Conservation (phyloP, 2,329 filamentous ascomycete species). For the Ascochyta rabiei region DNA sequence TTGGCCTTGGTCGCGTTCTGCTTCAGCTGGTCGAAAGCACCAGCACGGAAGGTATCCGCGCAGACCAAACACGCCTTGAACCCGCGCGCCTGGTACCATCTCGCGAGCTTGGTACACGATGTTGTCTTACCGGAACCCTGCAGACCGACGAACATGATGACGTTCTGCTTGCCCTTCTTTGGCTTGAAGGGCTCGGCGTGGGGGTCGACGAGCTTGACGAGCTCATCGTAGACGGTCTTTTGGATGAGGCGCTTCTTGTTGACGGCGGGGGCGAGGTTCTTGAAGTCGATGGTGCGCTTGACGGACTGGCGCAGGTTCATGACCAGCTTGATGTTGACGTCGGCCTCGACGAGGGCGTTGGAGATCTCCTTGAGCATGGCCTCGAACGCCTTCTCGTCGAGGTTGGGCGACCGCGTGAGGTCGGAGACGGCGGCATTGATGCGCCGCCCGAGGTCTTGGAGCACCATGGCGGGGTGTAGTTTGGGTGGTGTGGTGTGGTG, state of each 20-base stretch:
- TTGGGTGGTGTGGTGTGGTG: not conserved
- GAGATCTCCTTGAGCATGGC: conserved; percentile 98
- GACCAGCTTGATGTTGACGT: conserved; percentile 95
- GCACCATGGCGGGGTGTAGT: conserved; percentile 72
- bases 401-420: conserved; percentile 86
- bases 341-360: conserved; percentile 91
- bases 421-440: conserved; percentile 97
- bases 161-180: conserved; percentile 93
- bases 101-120: conserved; percentile 93
- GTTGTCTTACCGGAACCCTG: conserved; percentile 98
- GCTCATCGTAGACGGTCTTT: conserved; percentile 95
- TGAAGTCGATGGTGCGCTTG: conserved; percentile 88
- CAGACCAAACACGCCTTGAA: conserved; percentile 95
- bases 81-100: conserved; percentile 91
- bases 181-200: conserved; percentile 95
- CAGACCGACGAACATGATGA: conserved; percentile 99
- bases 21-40: conserved; percentile 97
- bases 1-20: conserved; percentile 99
- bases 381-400: conserved; percentile 99
- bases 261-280: conserved; percentile 84
- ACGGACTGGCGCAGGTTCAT: conserved; percentile 92
- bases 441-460: conserved; percentile 97
- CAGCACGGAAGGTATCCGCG: conserved; percentile 97
- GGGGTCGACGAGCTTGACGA: conserved; percentile 93
- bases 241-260: conserved; percentile 99